Evolutionary conservation across 2,329 filamentous ascomycete species (phyloP).

Genomic region (Aspergillus flavus): DNA sequence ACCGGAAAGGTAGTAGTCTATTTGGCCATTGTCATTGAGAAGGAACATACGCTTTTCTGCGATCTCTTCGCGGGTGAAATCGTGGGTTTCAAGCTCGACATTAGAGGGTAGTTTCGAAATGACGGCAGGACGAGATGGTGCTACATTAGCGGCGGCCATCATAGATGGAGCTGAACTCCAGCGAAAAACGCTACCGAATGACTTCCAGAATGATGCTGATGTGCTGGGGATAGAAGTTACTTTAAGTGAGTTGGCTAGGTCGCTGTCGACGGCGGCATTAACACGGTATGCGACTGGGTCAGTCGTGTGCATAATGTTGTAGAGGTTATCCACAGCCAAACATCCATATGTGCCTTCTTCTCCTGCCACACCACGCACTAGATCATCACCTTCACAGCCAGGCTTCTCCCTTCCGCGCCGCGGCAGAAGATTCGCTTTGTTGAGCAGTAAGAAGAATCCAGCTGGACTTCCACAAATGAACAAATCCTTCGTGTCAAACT

Average conservation of each 20-base stretch:
- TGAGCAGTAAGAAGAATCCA: constrained; percentile 88
- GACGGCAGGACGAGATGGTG: constrained; percentile 58
- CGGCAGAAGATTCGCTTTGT: constrained; percentile 72
- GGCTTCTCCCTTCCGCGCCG: constrained; percentile 76
- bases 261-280: constrained; percentile 83
- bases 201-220: constrained; percentile 65
- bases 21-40: constrained; percentile 94
- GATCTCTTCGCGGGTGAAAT: constrained; percentile 89
- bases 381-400: constrained; percentile 67
- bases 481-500: constrained; percentile 88
- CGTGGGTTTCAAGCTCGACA: constrained; percentile 93
- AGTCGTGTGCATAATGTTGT: constrained; percentile 82
- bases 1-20: constrained; percentile 85
- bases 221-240: constrained; percentile 77
- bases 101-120: constrained; percentile 64
- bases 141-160: constrained; percentile 66
- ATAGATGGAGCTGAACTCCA: constrained; percentile 54
- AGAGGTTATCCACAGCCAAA: constrained; percentile 91
- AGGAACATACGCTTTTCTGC: constrained; percentile 85
- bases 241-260: constrained; percentile 76
- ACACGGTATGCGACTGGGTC: constrained; percentile 87
- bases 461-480: constrained; percentile 90
- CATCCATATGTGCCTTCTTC: constrained; percentile 82
- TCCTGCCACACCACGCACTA: constrained; percentile 68
- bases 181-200: constrained; percentile 64